Evolutionary conservation across 768 basidiomycete species (phyloP), one percentile per base, ranked within the genome.

Genomic region (Rhizopogon salebrosus): DNA sequence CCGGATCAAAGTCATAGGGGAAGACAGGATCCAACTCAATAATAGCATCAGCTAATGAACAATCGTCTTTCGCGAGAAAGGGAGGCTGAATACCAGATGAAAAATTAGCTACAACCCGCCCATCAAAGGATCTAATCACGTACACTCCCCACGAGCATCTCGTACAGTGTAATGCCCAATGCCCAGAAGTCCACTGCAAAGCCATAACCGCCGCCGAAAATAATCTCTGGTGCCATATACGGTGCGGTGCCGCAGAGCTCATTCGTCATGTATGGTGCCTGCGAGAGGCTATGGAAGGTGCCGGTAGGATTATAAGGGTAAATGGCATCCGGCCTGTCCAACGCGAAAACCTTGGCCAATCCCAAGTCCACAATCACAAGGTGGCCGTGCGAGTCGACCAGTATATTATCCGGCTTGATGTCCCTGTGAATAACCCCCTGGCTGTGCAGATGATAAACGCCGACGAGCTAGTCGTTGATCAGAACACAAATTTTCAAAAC

Each of bases 371-470:
- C 79, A 23, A 87, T 83, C 57, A 85, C 76, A 14, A 67, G 67
- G 42, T 76, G 75, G 14, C 78, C 78, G 39, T 76, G 66, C 11
- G 65, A 64, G 14, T 76, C 75, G 55, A 81, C 71, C 51, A 86
- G 73, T 23, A 88, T 71, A 63, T 86, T 88, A 49, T 76, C 73
- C 2, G 85, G 84, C 58, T 84, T 85, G 67, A 88, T 79, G 60
- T 85, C 84, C 37, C 83, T 80, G 58, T 87, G 84, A 36, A 86
- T 80, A 62, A 85, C 80, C 23, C 84, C 83, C 57, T 76, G 75
- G 51, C 75, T 71, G 60, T 85, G 85, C 1, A 87, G 61, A 49
- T 67, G 71, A 24, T 65, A 52, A 10, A 75, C 48, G 16, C 69
- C 73, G 8, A 75, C 57, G 7, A 67, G 59, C 56, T 57, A 40